Evolutionary conservation across 805 yeast species (phyloP).

Genomic region (Blastobotrys parvus): DNA sequence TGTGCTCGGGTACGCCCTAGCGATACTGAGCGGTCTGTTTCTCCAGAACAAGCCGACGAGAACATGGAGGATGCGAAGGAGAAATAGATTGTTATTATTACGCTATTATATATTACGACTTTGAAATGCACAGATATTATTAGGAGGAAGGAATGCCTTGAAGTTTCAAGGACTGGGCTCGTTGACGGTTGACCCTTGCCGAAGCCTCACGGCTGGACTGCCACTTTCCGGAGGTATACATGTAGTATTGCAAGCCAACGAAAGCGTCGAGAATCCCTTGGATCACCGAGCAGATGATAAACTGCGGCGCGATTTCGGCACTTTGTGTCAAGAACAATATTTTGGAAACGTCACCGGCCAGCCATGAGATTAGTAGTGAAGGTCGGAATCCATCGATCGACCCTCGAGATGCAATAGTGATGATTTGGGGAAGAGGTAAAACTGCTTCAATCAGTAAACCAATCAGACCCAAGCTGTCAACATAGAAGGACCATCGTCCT

Average conservation of each 20-base stretch:
- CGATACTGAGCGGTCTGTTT: too few species aligned
- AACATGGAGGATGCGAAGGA: not conserved
- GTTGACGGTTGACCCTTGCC: conserved; percentile 13
- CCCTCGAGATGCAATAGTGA: conserved; percentile 68
- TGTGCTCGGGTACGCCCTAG: too few species aligned
- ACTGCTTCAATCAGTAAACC: conserved; percentile 51
- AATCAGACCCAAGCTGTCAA: conserved; percentile 46
- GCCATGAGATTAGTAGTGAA: conserved; percentile 72
- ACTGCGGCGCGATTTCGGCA: conserved; percentile 19
- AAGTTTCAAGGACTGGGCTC: conserved; percentile 17
- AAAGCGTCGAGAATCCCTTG: conserved; percentile 19
- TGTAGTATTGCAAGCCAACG: conserved; percentile 21
- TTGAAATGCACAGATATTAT: not conserved
- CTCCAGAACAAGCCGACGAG: not conserved
- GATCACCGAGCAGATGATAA: conserved; percentile 19
- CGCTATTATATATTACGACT: not conserved
- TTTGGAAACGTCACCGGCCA: conserved; percentile 80
- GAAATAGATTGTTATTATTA: too few species aligned
- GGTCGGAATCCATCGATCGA: conserved; percentile 73
- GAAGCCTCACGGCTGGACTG: conserved; percentile 5
- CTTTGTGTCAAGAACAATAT: conserved; percentile 14
- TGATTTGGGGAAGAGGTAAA: conserved; percentile 43
- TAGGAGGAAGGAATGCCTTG: conserved; percentile 4
- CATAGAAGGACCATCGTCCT: conserved; percentile 31
- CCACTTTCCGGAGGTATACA: conserved; percentile 19